Percentiles rank a stretch among this genome's conserved stretches.
phyloP scores from a whole-genome alignment of 2,329 filamentous ascomycete genomes.

The Venturia carpophila region DNA sequence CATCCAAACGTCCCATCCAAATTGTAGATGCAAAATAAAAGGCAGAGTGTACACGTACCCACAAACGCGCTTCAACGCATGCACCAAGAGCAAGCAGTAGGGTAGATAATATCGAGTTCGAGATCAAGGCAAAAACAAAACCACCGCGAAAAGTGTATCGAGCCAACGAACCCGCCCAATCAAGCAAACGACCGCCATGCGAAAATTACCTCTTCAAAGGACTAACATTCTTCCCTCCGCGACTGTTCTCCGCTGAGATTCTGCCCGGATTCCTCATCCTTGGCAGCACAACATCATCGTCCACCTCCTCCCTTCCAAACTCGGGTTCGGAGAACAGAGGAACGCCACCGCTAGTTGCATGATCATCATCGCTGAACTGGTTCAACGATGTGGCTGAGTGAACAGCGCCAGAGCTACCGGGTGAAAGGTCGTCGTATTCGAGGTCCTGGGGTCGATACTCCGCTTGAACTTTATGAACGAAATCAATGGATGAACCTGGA shows the following conservation, averaged over 20 bases:
- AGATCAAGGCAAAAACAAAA: not conserved
- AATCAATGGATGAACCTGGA: not conserved
- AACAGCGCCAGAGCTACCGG: not conserved
- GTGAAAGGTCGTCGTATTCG: not conserved
- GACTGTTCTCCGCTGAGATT: slow-evolving; percentile 8
- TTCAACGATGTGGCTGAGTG: not conserved
- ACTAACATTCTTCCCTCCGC: slow-evolving; percentile 9
- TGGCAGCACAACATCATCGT: slow-evolving; percentile 9
- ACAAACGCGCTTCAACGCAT: not conserved
- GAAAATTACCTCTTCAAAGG: slow-evolving; percentile 11
- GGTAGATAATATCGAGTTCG: not conserved
- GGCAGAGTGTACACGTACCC: not conserved
- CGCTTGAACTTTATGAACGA: slow-evolving; percentile 9
- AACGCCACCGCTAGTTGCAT: slow-evolving; percentile 19
- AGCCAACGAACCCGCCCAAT: not conserved
- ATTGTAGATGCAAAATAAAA: not conserved
- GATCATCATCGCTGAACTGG: slow-evolving; percentile 15
- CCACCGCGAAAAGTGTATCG: not conserved
- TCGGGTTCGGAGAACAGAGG: slow-evolving; percentile 25
- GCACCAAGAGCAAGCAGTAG: not conserved
- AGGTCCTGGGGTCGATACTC: not conserved
- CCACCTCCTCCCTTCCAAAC: slow-evolving; percentile 22
- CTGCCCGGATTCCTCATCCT: slow-evolving; percentile 14
- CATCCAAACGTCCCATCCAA: not conserved
- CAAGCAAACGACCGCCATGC: not conserved